Percentiles rank a stretch among this genome's conserved stretches.
Evolutionary conservation across 2,329 filamentous ascomycete species (phyloP).

Genomic region (Fusarium miscanthi): DNA sequence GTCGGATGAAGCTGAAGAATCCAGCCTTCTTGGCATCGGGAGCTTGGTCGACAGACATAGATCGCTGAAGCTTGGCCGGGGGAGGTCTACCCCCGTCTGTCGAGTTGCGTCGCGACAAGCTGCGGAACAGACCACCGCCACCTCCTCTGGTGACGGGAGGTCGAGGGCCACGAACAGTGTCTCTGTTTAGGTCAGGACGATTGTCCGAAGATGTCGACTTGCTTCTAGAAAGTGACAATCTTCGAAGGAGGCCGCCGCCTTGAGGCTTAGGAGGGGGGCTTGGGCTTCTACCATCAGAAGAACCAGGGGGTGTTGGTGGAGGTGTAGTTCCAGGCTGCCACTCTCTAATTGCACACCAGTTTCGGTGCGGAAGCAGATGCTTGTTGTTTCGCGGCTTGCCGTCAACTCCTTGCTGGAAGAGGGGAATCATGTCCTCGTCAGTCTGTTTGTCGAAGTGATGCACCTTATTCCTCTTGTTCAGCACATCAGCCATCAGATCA

Average conservation of each 20-base stretch:
- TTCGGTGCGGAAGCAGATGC: conserved; percentile 85
- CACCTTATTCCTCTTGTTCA: conserved; percentile 92
- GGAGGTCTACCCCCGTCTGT: conserved; percentile 51
- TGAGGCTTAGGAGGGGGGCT: conserved; percentile 51
- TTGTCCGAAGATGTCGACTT: conserved; percentile 51
- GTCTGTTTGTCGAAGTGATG: conserved; percentile 80
- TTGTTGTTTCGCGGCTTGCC: conserved; percentile 93
- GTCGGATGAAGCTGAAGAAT: conserved; percentile 56
- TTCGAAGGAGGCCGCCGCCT: conserved; percentile 56
- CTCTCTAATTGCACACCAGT: conserved; percentile 93
- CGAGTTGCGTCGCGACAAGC: conserved; percentile 53
- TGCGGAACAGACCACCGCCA: conserved; percentile 58
- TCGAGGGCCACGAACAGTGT: conserved; percentile 56
- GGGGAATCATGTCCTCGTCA: conserved; percentile 94
- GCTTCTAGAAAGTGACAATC: conserved; percentile 55
- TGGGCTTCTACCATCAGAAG: conserved; percentile 59
- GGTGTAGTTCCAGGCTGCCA: conserved; percentile 85
- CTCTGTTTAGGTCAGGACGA: conserved; percentile 53
- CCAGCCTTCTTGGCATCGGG: conserved; percentile 57
- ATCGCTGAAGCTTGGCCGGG: conserved; percentile 60
- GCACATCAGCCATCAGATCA: conserved; percentile 86
- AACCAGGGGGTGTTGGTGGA: conserved; percentile 70
- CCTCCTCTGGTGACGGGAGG: conserved; percentile 60
- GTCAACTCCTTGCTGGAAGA: conserved; percentile 91
- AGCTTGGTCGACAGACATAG: conserved; percentile 69